Percentiles rank a stretch among this genome's conserved stretches.
phyloP scores from a whole-genome alignment of 106 monocot genomes.

The Allium sativum region DNA sequence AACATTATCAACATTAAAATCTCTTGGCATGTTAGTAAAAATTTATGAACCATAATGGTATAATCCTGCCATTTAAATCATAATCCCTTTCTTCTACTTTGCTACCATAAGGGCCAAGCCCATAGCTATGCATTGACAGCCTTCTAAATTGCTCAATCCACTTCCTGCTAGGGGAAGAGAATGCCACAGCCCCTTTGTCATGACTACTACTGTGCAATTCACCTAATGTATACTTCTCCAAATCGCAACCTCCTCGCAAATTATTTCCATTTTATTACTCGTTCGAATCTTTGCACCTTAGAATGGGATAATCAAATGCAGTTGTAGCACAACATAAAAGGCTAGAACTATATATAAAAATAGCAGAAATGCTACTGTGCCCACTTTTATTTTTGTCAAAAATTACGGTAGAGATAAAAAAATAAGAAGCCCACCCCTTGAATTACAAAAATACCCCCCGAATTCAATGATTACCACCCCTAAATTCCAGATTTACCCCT shows the following conservation, averaged over 20 bases:
- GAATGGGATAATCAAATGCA: slow-evolving; percentile 6
- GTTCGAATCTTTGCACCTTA: slow-evolving; percentile 3
- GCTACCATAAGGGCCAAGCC: not conserved
- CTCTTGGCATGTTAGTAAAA: slow-evolving; percentile 15
- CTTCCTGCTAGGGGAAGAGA: not conserved
- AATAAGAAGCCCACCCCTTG: too few relatives aligned
- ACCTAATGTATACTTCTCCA: slow-evolving; percentile 10
- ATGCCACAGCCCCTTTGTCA: not conserved
- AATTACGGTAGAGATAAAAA: too few relatives aligned
- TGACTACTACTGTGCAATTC: slow-evolving; percentile 7
- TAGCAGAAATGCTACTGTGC: too few relatives aligned
- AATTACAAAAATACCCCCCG: too few relatives aligned
- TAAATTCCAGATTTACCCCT: too few relatives aligned
- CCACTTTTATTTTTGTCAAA: too few relatives aligned
- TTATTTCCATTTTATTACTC: not conserved
- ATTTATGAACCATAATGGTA: slow-evolving; percentile 14
- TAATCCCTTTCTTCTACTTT: slow-evolving; percentile 15
- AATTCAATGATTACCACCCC: too few relatives aligned
- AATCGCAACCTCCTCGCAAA: not conserved
- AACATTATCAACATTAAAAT: not conserved
- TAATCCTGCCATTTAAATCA: slow-evolving; percentile 30
- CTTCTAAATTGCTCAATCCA: not conserved
- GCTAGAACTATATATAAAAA: too few relatives aligned
- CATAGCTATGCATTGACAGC: not conserved
- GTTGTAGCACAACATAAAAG: too few relatives aligned